Base-by-base conservation (phyloP, 2,329 filamentous ascomycete genomes). In the Tolypocladium sp. region DNA sequence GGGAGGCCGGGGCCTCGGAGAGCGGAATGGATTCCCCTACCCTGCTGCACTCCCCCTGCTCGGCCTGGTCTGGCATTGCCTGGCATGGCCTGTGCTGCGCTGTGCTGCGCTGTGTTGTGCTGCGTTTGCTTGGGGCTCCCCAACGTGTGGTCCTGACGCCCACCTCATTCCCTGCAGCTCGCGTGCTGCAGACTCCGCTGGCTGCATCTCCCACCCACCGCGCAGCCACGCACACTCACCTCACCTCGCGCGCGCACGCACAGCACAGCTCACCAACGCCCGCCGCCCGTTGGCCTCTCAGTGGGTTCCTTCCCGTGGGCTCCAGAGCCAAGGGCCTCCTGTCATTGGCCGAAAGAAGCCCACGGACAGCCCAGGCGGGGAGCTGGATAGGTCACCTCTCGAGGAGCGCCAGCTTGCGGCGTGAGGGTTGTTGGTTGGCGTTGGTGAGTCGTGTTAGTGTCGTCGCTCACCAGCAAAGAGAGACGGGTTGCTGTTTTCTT, bases 101-200 rank as follows among this genome's bases (percentile, higher is more conserved):
- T 41, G 13, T 3, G 4, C 44, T 46, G 22, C 15, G 44, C 44
- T 46, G 22, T 49, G 46, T 17, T 30, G 25, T 2, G 44, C 22
- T 27, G 44, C 35, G 35, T 37, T 13, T 8, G 46, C 46, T 20
- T 3, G 46, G 27, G 27, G 46, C 27, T 37, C 27, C 27, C 49
- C 49, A 35, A 22, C 8, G 40, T 42, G 40, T n/a, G 40, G 40
- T 4, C 40, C 40, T 37, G 35, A 40, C n/a, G 46, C 20, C 35
- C 37, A 33, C 17, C 58, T 41, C 44, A 59, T 58, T 62, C 62
- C 59, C 66, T 68, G 64, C 67, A 65, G 61, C 57, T 62, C 61
- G 64, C 59, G 58, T 64, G 63, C 59, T 64, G 59, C 62, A 37
- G 57, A 54, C 25, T 52, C 53, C 46, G 59, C 57, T 51, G 44